phyloP scores from a whole-genome alignment of 805 yeast species.

The Schizosaccharomyces lindneri region DNA sequence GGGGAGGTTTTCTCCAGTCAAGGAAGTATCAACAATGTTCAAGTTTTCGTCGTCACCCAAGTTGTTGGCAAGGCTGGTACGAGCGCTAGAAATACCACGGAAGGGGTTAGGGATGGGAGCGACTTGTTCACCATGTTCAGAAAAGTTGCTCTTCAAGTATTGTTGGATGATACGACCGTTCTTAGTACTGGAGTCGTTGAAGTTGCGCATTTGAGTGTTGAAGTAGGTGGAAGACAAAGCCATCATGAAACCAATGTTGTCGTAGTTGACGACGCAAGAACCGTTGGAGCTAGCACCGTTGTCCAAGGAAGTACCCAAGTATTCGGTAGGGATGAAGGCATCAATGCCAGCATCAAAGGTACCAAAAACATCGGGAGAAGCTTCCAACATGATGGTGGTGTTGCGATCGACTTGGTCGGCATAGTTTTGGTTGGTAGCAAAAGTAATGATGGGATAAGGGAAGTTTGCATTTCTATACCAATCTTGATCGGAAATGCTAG shows the following conservation, averaged over 20 bases:
- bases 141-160: not conserved
- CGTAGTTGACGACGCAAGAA: conserved; percentile 39
- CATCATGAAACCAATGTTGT: conserved; percentile 48
- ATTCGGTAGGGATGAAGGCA: conserved; percentile 39
- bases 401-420: conserved; percentile 27
- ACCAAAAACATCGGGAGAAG: conserved; percentile 46
- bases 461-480: conserved; percentile 34
- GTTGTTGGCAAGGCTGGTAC: not conserved
- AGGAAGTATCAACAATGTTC: conserved; percentile 52
- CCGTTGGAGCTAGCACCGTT: conserved; percentile 29
- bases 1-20: conserved; percentile 54
- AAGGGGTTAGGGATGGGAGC: conserved; percentile 62
- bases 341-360: conserved; percentile 63
- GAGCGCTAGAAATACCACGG: conserved; percentile 4
- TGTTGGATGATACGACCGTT: conserved; percentile 1
- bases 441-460: conserved; percentile 48
- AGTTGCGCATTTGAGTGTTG: conserved; percentile 7
- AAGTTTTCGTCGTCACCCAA: conserved; percentile 11
- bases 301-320: conserved; percentile 39
- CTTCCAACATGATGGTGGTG: conserved; percentile 37
- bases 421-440: conserved; percentile 21
- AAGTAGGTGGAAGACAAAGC: conserved; percentile 32
- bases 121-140: conserved; percentile 24
- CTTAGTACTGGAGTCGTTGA: conserved; percentile 1
- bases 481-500: conserved; percentile 32